Evolutionary conservation across 202 grass and related monocot species (phyloP).

Genomic region (Eragrostis tef): DNA sequence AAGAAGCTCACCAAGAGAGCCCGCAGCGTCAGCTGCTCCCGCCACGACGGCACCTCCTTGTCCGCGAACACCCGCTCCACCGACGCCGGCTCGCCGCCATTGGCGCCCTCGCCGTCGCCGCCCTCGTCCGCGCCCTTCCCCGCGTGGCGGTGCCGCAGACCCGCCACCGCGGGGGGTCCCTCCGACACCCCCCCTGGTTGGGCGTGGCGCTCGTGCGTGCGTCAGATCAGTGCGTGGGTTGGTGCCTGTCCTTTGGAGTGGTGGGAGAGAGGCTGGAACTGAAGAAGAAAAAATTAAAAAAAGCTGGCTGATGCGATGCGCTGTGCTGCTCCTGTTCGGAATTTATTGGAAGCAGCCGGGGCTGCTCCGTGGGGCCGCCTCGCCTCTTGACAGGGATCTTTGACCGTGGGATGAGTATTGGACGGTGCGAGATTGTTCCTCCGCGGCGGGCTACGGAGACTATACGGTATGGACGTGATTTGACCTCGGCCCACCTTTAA

Average conservation of each 20-base stretch:
- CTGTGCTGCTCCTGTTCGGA: conserved; percentile 2
- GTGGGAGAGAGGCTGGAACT: neutral
- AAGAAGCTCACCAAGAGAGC: conserved; percentile 65
- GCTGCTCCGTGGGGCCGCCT: neutral
- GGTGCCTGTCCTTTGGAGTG: conserved; percentile 2
- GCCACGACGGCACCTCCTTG: conserved; percentile 64
- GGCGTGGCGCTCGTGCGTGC: neutral
- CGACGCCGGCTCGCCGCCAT: conserved; percentile 32
- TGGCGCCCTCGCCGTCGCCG: neutral
- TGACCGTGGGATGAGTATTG: neutral
- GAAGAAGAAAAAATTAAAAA: too few species aligned
- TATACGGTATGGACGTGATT: neutral
- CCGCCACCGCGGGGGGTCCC: neutral
- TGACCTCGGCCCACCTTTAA: neutral
- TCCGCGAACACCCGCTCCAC: conserved; percentile 67
- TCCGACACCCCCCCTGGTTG: conserved; percentile 31
- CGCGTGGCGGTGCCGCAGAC: conserved; percentile 38
- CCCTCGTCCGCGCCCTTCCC: conserved; percentile 30
- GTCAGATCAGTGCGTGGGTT: neutral
- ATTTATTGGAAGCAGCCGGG: conserved; percentile 30
- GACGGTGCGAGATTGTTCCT: neutral
- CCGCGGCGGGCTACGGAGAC: too few species aligned
- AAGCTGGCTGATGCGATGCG: conserved; percentile 8
- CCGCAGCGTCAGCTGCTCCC: conserved; percentile 71
- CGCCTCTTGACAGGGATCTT: neutral